Percentiles rank a stretch among this genome's conserved stretches.
These are phyloP conservation scores for Microbotryum scabiosae DNA, from an alignment of 1,284 basidiomycete species.

Conservation along the genomic window DNA sequence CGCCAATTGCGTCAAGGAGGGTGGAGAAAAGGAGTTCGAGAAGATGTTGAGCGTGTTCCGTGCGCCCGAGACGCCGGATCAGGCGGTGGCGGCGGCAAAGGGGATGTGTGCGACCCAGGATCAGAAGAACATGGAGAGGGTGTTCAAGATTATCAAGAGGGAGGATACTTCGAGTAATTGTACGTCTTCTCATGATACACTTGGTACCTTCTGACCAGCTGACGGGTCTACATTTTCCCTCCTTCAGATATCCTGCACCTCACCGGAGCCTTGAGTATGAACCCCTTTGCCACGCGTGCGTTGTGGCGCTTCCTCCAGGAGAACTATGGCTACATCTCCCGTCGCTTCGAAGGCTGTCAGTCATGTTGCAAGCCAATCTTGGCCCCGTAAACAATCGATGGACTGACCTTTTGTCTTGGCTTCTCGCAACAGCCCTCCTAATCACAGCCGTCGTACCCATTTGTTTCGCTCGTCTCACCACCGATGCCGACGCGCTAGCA, in stretches of 20 bases:
- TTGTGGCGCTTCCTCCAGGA: no score
- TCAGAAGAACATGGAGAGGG: constrained; percentile 36
- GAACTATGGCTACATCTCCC: no score
- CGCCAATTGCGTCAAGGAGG: neutral
- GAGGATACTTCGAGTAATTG: constrained; percentile 37
- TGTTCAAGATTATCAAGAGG: constrained; percentile 36
- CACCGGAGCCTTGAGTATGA: no score
- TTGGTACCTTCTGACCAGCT: no score
- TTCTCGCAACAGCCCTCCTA: neutral
- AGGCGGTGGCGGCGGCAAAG: constrained; percentile 41
- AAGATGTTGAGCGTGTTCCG: constrained; percentile 54
- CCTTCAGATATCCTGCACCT: neutral
- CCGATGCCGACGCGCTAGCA: constrained; percentile 59
- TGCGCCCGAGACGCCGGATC: constrained; percentile 53
- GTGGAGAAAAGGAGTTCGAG: constrained; percentile 8
- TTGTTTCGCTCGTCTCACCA: constrained; percentile 47
- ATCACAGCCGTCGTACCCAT: no score
- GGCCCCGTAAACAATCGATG: neutral
- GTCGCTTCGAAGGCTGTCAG: no score
- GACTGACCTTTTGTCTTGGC: constrained; percentile 13
- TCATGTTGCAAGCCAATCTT: no score
- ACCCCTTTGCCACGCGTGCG: no score
- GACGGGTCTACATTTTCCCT: no score
- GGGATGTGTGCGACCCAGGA: constrained; percentile 38
- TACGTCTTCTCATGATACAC: neutral